Conservation (phyloP, 345 rosid species). For the Cardiospermum halicacabum region DNA sequence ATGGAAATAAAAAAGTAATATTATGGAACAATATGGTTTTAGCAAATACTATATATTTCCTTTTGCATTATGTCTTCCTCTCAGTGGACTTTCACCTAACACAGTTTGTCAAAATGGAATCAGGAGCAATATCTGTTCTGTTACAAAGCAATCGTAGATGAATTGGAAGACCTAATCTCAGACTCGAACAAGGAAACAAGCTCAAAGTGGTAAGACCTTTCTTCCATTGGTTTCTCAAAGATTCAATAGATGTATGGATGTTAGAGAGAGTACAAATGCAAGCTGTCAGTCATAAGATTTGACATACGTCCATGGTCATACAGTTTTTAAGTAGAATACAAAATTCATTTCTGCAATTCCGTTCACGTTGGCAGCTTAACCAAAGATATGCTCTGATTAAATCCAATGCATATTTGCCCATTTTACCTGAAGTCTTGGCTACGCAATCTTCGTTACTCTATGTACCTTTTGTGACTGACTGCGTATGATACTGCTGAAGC, state of each 20-base stretch:
- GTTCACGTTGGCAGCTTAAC: neutral
- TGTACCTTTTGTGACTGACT: neutral
- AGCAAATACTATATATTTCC: neutral
- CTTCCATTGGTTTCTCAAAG: neutral
- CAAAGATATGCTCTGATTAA: neutral
- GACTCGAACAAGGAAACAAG: constrained; percentile 21
- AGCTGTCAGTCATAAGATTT: neutral
- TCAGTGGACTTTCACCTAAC: constrained; percentile 4
- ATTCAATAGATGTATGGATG: neutral
- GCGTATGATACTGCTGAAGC: neutral
- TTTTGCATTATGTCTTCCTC: neutral
- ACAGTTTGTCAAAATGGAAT: neutral
- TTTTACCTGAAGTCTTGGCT: neutral
- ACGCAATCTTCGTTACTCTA: neutral
- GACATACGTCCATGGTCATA: neutral
- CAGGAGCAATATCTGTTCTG: constrained; percentile 86
- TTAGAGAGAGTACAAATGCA: neutral
- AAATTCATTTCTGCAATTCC: neutral
- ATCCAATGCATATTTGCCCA: neutral
- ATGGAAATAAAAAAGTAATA: neutral
- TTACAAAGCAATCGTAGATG: constrained; percentile 64
- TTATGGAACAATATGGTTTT: neutral
- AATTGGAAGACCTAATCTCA: constrained; percentile 53
- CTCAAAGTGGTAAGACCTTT: constrained; percentile 25
- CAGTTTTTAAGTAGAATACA: neutral